These are phyloP conservation scores for Coccomyxa sp. DNA, from an alignment of 139 green algal genomes.

Conservation along the genomic window DNA sequence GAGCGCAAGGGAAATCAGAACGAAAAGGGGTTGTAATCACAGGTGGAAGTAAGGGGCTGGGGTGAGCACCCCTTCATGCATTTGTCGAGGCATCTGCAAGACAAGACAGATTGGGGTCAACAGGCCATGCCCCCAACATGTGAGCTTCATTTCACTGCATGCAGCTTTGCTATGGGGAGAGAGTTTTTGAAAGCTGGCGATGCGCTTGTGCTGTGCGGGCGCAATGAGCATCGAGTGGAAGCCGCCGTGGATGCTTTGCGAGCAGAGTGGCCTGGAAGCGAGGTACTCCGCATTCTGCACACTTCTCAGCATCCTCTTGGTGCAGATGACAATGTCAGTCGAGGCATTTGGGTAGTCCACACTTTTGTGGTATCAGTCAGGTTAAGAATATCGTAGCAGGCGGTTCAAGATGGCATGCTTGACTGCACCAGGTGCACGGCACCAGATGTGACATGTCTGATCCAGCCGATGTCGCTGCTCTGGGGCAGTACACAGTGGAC, in stretches of 20 bases:
- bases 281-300: not conserved
- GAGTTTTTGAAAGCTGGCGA: constrained; percentile 45
- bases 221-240: constrained; percentile 25
- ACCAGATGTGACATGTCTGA: constrained; percentile 27
- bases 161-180: constrained; percentile 23
- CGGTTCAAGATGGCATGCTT: not conserved
- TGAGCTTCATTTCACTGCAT: not conserved
- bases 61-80: constrained; percentile 25
- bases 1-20: too few species aligned
- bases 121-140: not conserved
- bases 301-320: not conserved
- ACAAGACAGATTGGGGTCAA: not conserved
- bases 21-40: constrained; percentile 31
- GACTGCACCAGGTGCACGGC: constrained; percentile 10
- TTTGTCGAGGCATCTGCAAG: not conserved
- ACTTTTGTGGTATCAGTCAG: not conserved
- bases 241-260: constrained; percentile 26
- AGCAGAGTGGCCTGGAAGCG: not conserved
- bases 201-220: constrained; percentile 43
- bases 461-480: constrained; percentile 19
- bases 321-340: not conserved
- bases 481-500: constrained; percentile 28
- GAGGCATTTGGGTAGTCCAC: not conserved
- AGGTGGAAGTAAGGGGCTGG: constrained; percentile 35
- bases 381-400: not conserved